Conservation (phyloP, 768 basidiomycete genomes). For the Leccinellum albellum region DNA sequence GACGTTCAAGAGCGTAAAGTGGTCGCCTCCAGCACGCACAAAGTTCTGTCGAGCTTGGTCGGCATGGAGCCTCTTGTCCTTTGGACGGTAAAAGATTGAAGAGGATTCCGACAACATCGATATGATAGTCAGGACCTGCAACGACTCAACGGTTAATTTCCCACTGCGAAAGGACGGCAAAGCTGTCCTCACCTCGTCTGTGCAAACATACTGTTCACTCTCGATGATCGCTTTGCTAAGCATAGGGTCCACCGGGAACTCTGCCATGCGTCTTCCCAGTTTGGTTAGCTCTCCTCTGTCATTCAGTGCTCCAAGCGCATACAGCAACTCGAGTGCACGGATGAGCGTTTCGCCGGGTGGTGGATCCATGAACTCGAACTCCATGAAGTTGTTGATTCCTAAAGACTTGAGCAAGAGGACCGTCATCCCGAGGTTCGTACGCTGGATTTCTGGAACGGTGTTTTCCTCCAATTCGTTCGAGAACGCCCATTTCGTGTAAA, state of each 20-base stretch:
- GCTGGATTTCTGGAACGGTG: slow-evolving; percentile 97
- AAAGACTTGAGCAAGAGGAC: slow-evolving; percentile 93
- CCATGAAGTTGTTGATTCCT: slow-evolving; percentile 97
- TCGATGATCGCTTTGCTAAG: slow-evolving; percentile 94
- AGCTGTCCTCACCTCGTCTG: slow-evolving; percentile 76
- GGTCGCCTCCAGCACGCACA: slow-evolving; percentile 91
- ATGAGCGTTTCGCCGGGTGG: slow-evolving; percentile 98
- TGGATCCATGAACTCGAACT: slow-evolving; percentile 98
- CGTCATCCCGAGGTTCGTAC: slow-evolving; percentile 96
- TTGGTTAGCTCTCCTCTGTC: slow-evolving; percentile 97
- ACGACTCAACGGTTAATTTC: background rate
- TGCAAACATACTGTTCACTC: slow-evolving; percentile 90
- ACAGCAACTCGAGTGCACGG: slow-evolving; percentile 87
- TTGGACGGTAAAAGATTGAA: slow-evolving; percentile 94
- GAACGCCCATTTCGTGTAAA: slow-evolving; percentile 99
- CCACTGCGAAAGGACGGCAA: background rate
- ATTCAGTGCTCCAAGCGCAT: slow-evolving; percentile 94
- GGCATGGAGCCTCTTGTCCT: slow-evolving; percentile 96
- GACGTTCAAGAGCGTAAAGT: slow-evolving; percentile 95
- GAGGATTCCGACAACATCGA: slow-evolving; percentile 95
- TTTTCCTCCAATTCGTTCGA: slow-evolving; percentile 94
- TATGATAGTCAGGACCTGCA: slow-evolving; percentile 89
- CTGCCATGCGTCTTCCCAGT: slow-evolving; percentile 94
- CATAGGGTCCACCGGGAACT: slow-evolving; percentile 99
- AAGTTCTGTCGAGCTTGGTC: slow-evolving; percentile 98